phyloP scores from a whole-genome alignment of 805 yeast species.

The Starmerella potacharoeniae region DNA sequence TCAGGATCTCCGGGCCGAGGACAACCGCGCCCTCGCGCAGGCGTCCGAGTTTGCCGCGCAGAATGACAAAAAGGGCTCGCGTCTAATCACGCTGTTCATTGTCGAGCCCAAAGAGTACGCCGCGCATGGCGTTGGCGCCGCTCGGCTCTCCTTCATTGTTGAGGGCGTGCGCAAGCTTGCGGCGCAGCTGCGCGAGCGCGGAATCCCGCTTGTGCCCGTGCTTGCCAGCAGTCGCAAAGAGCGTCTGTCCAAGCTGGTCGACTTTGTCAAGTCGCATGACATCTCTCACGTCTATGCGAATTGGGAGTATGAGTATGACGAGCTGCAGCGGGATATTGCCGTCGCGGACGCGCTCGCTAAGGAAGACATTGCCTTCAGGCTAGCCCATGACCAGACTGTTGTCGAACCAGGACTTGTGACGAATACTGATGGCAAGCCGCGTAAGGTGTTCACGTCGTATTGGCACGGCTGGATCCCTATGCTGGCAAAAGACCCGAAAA shows the following conservation, averaged over 20 bases:
- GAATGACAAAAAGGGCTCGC: constrained; percentile 23
- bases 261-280: constrained; percentile 26
- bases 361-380: constrained; percentile 23
- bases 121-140: constrained; percentile 36
- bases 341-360: constrained; percentile 19
- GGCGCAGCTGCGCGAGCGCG: constrained; percentile 26
- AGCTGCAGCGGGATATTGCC: constrained; percentile 28
- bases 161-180: constrained; percentile 30
- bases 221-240: constrained; percentile 6
- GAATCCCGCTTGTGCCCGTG: constrained; percentile 30
- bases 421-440: constrained; percentile 32
- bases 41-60: constrained; percentile 30
- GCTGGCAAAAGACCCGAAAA: constrained; percentile 21
- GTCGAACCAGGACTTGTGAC: constrained; percentile 33
- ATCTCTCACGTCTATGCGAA: constrained; percentile 30
- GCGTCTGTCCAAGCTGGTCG: background rate
- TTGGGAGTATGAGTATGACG: constrained; percentile 38
- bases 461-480: constrained; percentile 32
- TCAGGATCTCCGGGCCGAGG: constrained; percentile 36
- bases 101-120: constrained; percentile 34
- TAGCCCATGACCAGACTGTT: constrained; percentile 34
- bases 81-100: constrained; percentile 34
- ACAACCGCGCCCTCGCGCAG: constrained; percentile 34
- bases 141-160: constrained; percentile 34
- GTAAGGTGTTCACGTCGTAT: constrained; percentile 38